Evolutionary conservation across 495 filamentous ascomycete genomes (phyloP), one percentile per base, ranked within the genome.

Genomic region (Aspergillus diversus): DNA sequence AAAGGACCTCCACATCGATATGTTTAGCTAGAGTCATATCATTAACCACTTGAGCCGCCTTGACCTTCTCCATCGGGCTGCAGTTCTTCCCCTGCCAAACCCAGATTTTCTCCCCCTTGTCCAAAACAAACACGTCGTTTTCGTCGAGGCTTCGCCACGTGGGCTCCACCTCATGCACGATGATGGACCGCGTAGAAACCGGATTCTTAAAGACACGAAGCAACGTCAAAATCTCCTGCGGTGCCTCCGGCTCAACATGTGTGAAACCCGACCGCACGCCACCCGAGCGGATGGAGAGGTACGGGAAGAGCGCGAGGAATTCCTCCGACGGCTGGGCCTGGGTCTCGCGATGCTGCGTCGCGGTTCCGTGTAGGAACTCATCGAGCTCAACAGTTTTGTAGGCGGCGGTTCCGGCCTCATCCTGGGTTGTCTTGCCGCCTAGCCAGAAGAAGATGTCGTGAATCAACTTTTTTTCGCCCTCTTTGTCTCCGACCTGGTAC

Each of bases 351-450:
- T 89, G 79, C 63, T 87, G 85, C 7, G 79, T 84, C 7, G 86
- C 86, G 0, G 75, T 75, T 1, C 85, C 85, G 39, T 83, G 79
- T 55, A 89, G 63, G 66, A 84, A 87, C 71, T 89, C 86, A 59
- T 89, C 86, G 42, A 89, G 71, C 68, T 89, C 86, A 27, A 87
- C 86, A 2, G 86, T 86, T 70, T 89, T 89, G 70, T 89, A 89
- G 7, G 86, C 85, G 3, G 86, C 86, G 1, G 83, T 84, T 5
- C 86, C 86, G 6, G 85, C 84, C 65, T 89, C 86, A 63, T 89
- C 86, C 69, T 87, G 84, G 8, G 82, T 79, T 0, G 85, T 87
- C 64, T 86, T 81, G 61, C 68, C 79, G 11, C 84, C 84, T 5
- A 87, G 80, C 83, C 83, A 88, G 77, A 86, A 86, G 75, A 84